phyloP scores from a whole-genome alignment of 345 rosid genomes.

The Moringa oleifera region DNA sequence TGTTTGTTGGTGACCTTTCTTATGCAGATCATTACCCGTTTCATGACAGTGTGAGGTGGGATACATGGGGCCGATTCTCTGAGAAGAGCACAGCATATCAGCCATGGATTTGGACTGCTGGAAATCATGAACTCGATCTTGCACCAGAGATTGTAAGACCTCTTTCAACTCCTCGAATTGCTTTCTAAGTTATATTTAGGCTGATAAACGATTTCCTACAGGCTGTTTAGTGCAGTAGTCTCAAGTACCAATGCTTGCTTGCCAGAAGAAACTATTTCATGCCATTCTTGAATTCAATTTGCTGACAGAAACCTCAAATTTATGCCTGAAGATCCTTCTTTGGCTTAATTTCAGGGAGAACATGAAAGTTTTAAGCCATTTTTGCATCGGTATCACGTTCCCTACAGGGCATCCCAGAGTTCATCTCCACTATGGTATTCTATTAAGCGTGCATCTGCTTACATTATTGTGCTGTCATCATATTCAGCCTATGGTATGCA shows the following conservation, averaged over 20 bases:
- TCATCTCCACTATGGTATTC: constrained; percentile 48
- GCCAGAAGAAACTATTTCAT: no score
- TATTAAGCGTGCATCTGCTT: constrained; percentile 36
- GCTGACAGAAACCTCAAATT: no score
- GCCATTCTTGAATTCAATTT: no score
- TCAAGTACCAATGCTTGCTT: no score
- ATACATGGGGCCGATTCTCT: constrained; percentile 37
- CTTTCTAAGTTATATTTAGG: no score
- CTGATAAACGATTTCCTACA: no score
- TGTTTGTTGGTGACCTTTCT: constrained; percentile 45
- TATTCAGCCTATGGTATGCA: constrained; percentile 52
- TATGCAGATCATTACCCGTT: constrained; percentile 39
- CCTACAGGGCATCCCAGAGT: constrained; percentile 37
- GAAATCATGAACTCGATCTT: constrained; percentile 43
- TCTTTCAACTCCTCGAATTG: no score
- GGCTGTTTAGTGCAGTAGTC: no score
- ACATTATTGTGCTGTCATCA: constrained; percentile 40
- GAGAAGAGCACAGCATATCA: constrained; percentile 43
- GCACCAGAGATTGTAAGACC: constrained; percentile 31
- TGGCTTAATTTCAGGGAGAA: constrained; percentile 35
- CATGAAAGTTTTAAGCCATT: constrained; percentile 36
- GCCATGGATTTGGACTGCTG: constrained; percentile 45
- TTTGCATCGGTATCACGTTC: constrained; percentile 24
- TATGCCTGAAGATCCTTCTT: no score
- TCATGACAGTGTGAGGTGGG: constrained; percentile 44